Base-by-base conservation (phyloP, 208 protist genomes). In the Balamuthia mandrillaris region DNA sequence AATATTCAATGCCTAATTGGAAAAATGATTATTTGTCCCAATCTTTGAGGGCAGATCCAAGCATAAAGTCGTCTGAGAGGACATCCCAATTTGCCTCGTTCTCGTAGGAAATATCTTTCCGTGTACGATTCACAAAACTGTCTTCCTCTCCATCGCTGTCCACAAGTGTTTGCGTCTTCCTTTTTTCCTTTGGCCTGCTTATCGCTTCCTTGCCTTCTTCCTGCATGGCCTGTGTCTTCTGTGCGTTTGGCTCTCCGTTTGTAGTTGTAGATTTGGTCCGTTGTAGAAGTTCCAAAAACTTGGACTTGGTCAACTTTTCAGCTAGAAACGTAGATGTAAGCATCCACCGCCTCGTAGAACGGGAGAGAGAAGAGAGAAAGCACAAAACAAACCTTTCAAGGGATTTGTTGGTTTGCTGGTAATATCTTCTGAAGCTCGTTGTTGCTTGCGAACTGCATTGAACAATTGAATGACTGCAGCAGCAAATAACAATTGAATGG, bases 231-330 rank as follows among this genome's bases (percentile, higher is more conserved):
- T n/a, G n/a, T n/a, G n/a, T n/a, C n/a, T n/a, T n/a, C n/a, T n/a
- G n/a, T n/a, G n/a, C n/a, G n/a, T n/a, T n/a, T n/a, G n/a, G n/a
- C n/a, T n/a, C n/a, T n/a, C n/a, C n/a, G n/a, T n/a, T n/a, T n/a
- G n/a, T n/a, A n/a, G n/a, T n/a, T n/a, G n/a, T n/a, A n/a, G n/a
- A n/a, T n/a, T n/a, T n/a, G n/a, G n/a, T n/a, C n/a, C n/a, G n/a
- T n/a, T n/a, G n/a, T n/a, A 83, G 56, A 29, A 83, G 52, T 39
- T 83, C 75, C 75, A 83, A 65, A 29, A 83, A 83, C 75, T 83
- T 83, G 0, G 9, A 52, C 75, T 83, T 83, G 1, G 75, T 41
- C 75, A 83, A 2, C 56, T 51, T 41, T 24, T 83, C 75, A 12
- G 56, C 75, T 83, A 54, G 27, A 27, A n/a, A 54, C 47, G 47